Percentiles rank a stretch among this genome's conserved stretches.
These are phyloP conservation scores for Alternaria sp. DNA, from an alignment of 2,329 filamentous ascomycete genomes.

Conservation along the genomic window DNA sequence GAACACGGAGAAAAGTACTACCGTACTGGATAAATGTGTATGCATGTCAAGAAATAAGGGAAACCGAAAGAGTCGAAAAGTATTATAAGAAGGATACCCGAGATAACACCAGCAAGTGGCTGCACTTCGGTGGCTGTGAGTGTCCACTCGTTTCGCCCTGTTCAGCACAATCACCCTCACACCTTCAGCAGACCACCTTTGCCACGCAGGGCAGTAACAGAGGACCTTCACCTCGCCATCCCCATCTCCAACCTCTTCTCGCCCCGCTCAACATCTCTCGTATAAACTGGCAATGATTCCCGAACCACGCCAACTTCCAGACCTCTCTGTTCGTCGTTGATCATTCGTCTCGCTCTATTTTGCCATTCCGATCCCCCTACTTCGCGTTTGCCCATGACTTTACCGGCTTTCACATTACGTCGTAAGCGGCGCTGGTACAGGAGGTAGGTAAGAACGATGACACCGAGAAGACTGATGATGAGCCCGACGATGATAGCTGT, in stretches of 20 bases:
- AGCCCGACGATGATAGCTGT: neutral
- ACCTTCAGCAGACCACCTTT: neutral
- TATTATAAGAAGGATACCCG: constrained; percentile 7
- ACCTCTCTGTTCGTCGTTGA: neutral
- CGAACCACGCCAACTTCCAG: neutral
- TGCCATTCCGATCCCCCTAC: too few species aligned
- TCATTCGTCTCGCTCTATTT: neutral
- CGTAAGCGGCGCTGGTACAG: neutral
- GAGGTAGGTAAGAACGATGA: neutral
- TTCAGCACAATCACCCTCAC: neutral
- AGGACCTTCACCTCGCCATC: neutral
- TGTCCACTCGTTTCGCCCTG: neutral
- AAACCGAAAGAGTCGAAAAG: neutral
- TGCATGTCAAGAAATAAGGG: neutral
- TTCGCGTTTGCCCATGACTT: neutral
- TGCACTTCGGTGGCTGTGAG: neutral
- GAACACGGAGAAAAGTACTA: constrained; percentile 46
- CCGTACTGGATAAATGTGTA: constrained; percentile 35
- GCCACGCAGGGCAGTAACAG: neutral
- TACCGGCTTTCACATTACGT: neutral
- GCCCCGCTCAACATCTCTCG: neutral
- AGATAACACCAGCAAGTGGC: neutral
- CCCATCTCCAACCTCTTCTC: neutral
- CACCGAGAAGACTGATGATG: neutral
- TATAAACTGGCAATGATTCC: neutral